Conservation (phyloP, 1,284 basidiomycete species). For the Cutaneotrichosporon arboriforme region DNA sequence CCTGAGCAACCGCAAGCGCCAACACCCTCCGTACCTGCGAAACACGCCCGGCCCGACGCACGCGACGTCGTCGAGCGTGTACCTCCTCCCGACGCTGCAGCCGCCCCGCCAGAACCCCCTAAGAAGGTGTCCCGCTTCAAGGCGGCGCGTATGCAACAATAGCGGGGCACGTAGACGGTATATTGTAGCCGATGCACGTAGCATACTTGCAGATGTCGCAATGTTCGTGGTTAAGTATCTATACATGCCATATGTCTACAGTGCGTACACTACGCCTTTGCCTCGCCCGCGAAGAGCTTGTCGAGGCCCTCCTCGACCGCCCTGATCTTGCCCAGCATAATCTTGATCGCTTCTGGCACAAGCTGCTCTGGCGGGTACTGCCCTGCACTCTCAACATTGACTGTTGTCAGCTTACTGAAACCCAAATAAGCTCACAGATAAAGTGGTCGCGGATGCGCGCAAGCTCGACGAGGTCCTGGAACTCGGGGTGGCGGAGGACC, state of each 20-base stretch:
- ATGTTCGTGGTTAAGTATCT: not conserved
- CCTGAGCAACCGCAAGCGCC: not conserved
- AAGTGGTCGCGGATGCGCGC: constrained; percentile 88
- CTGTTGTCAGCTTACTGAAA: constrained; percentile 50
- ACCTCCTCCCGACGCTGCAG: not conserved
- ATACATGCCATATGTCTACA: constrained; percentile 2
- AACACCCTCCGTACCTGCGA: not conserved
- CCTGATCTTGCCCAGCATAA: constrained; percentile 75
- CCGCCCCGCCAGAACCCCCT: constrained; percentile 4
- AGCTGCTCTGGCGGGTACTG: constrained; percentile 78
- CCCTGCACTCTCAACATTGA: constrained; percentile 84
- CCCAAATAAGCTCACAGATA: constrained; percentile 59
- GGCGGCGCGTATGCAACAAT: constrained; percentile 25
- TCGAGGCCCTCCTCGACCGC: constrained; percentile 45
- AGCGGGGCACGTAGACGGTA: not conserved
- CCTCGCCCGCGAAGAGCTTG: constrained; percentile 22
- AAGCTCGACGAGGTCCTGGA: constrained; percentile 76
- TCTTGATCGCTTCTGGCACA: constrained; percentile 73
- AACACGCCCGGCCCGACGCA: not conserved
- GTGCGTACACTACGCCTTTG: not conserved
- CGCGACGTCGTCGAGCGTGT: constrained; percentile 4
- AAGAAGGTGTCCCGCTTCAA: constrained; percentile 45
- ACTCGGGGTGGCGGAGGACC: constrained; percentile 86
- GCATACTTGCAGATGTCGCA: constrained; percentile 2
- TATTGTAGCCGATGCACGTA: not conserved